A percentile compares a stretch with the other conserved stretches of the same genome.
phyloP scores from a whole-genome alignment of 768 basidiomycete genomes.

The Dacryopinax primogenitus region DNA sequence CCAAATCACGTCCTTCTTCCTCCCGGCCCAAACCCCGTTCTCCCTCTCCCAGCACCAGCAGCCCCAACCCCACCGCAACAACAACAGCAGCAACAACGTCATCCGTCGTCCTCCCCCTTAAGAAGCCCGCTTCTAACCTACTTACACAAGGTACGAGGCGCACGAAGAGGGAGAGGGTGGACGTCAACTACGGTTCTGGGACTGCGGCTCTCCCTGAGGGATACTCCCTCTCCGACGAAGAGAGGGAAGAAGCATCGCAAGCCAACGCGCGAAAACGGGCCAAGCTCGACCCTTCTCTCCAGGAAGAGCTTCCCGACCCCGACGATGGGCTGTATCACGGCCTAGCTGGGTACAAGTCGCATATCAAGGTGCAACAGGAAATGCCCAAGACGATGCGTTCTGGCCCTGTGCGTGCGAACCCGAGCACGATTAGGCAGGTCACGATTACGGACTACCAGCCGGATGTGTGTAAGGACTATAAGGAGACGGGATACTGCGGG shows the following conservation, averaged over 20 bases:
- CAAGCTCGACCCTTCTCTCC: conserved; percentile 38
- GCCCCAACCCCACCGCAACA: neutral
- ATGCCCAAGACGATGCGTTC: conserved; percentile 78
- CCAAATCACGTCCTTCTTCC: conserved; percentile 13
- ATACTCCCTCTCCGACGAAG: conserved; percentile 52
- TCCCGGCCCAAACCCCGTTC: conserved; percentile 10
- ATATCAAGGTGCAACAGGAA: conserved; percentile 64
- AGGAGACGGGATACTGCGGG: conserved; percentile 98
- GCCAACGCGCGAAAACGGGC: conserved; percentile 54
- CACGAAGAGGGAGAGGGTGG: conserved; percentile 38
- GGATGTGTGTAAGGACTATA: conserved; percentile 99
- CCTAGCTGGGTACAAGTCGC: conserved; percentile 63
- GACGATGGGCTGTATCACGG: conserved; percentile 85
- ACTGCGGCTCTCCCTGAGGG: conserved; percentile 50
- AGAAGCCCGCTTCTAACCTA: conserved; percentile 53
- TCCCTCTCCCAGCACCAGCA: conserved; percentile 1
- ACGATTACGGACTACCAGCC: conserved; percentile 97
- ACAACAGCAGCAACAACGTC: neutral
- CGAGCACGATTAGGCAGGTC: conserved; percentile 78
- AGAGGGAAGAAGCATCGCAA: conserved; percentile 64
- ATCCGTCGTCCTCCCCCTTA: conserved; percentile 58
- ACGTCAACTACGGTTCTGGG: conserved; percentile 39
- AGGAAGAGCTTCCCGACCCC: conserved; percentile 42
- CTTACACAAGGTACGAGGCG: conserved; percentile 68
- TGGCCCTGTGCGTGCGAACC: conserved; percentile 58